These are phyloP conservation scores for Podila epicladia DNA, from an alignment of 192 early-diverging fungal genomes.

Conservation along the genomic window DNA sequence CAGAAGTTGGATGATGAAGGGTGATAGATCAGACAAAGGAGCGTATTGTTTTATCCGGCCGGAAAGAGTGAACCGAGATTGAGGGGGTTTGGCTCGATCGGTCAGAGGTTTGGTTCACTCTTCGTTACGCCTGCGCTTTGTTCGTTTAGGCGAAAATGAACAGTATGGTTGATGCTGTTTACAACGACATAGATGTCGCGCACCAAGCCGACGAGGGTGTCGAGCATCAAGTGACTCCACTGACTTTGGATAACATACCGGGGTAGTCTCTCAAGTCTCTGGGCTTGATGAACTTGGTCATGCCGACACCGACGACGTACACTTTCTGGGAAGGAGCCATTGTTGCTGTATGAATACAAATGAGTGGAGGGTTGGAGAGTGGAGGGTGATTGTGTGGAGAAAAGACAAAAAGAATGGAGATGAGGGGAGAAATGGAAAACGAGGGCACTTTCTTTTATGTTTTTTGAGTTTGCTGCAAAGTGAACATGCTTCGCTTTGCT, in stretches of 20 bases:
- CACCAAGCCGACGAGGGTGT: too few relatives aligned
- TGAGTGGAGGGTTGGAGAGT: neutral
- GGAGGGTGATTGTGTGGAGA: neutral
- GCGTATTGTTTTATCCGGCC: too few relatives aligned
- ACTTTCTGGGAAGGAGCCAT: constrained; percentile 52
- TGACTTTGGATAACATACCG: constrained; percentile 32
- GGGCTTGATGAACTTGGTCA: constrained; percentile 70
- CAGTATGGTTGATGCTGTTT: neutral
- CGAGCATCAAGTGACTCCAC: too few relatives aligned
- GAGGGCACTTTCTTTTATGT: neutral
- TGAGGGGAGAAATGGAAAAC: neutral
- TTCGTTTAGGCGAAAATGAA: neutral
- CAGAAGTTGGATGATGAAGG: too few relatives aligned
- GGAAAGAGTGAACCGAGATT: too few relatives aligned
- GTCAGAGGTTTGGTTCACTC: constrained; percentile 5
- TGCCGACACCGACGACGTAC: constrained; percentile 67
- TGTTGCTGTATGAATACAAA: neutral
- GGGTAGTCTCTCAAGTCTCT: constrained; percentile 62
- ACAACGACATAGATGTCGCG: too few relatives aligned
- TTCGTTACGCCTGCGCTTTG: neutral
- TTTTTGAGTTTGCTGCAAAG: neutral
- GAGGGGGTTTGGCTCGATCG: neutral
- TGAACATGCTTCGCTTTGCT: neutral
- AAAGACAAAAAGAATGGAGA: neutral
- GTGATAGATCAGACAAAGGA: too few relatives aligned